Base-by-base conservation (phyloP, 768 basidiomycete species). In the Russula emetica region DNA sequence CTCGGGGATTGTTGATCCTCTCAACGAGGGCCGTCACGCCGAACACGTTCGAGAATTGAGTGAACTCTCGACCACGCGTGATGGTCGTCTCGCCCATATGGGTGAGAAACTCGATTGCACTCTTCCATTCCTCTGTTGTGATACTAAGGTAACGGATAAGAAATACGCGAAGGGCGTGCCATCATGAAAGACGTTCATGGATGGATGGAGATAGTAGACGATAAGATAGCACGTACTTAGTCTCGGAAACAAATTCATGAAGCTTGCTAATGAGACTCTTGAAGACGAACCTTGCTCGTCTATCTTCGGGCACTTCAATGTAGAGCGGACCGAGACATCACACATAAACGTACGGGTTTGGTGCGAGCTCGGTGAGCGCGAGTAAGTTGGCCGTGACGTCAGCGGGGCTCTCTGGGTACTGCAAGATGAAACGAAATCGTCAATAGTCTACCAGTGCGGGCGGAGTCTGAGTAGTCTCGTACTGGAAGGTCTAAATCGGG, bases 201-300 rank as follows among this genome's bases (percentile, higher is more conserved):
- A n/a, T 45, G 20, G 44, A 20, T 20, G 18, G 20, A 3, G 9
- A 6, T 40, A 1, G 38, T 40, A 1, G 38, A 10, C 9, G 44
- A 92, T 5, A 90, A 18, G 22, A 14, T 8, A 36, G 24, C 38
- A 70, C 78, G 38, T 22, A 80, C 82, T 83, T 80, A 0, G 88
- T 86, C 73, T 92, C 90, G 51, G 78, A 79, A 26, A 90, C 77
- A 67, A 91, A 90, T 36, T 83, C 80, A 70, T 94, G 92, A 13
- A 22, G 45, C 11, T 22, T 22, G 45, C 45, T 47, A 13, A 47
- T 47, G 10, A 47, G n/a, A 47, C 45, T 47, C 22, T 47, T 47
- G 45, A 47, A 47, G 6, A 85, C 71, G 72, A 83, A 81, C 62
- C 73, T 79, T 60, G 70, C 71, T 20, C 84, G 77, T 42, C 79